These are phyloP conservation scores for Zymoseptoria tritici DNA, from an alignment of 2,329 filamentous ascomycete species.

Conservation along the genomic window DNA sequence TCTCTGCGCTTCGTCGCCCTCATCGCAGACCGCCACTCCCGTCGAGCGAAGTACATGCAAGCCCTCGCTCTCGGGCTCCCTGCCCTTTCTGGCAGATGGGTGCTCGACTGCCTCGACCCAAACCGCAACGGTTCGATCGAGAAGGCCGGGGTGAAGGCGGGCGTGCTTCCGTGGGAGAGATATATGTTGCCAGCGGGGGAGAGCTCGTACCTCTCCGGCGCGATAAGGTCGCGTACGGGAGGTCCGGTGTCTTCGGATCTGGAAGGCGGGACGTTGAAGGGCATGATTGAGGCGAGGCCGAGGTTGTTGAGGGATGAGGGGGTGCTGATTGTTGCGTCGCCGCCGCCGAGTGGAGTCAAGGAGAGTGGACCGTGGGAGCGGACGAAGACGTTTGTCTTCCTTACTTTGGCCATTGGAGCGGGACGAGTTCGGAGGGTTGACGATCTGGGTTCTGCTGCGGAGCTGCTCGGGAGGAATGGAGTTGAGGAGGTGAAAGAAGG, in stretches of 20 bases:
- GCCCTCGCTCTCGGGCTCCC: constrained; percentile 84
- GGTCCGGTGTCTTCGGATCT: constrained; percentile 45
- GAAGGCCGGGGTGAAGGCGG: constrained; percentile 46
- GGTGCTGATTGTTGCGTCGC: constrained; percentile 60
- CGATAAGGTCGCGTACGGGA: constrained; percentile 67
- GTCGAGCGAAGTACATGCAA: constrained; percentile 89
- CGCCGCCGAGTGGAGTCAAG: too few species aligned
- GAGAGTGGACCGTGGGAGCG: constrained; percentile 38
- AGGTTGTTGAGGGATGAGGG: constrained; percentile 48
- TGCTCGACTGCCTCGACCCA: constrained; percentile 58
- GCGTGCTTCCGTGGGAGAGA: constrained; percentile 59
- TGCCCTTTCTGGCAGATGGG: constrained; percentile 76
- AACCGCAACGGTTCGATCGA: constrained; percentile 11
- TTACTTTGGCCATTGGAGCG: constrained; percentile 72
- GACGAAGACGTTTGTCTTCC: constrained; percentile 67
- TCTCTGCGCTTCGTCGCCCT: constrained; percentile 71
- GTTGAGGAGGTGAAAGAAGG: constrained; percentile 46
- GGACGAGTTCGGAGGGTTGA: constrained; percentile 56
- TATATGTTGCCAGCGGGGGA: constrained; percentile 83
- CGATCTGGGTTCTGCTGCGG: constrained; percentile 54
- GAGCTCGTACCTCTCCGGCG: constrained; percentile 67
- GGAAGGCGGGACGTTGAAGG: constrained; percentile 48
- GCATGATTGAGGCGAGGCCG: constrained; percentile 46
- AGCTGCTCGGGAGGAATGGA: constrained; percentile 35
- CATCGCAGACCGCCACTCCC: constrained; percentile 77